These are phyloP conservation scores for Fusarium devonianum DNA, from an alignment of 2,329 filamentous ascomycete species.

Conservation along the genomic window DNA sequence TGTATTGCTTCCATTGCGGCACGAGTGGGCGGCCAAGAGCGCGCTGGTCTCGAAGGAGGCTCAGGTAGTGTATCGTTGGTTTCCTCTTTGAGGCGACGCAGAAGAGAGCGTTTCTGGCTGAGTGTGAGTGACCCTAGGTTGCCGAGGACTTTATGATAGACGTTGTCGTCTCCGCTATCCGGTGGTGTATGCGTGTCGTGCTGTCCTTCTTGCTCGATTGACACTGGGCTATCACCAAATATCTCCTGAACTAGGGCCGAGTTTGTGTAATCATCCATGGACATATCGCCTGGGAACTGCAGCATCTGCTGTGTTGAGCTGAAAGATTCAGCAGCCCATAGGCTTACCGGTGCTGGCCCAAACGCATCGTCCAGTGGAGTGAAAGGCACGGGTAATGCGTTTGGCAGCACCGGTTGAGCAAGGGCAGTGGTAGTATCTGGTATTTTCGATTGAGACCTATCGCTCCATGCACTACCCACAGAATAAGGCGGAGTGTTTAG, in stretches of 20 bases:
- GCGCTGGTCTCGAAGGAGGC: not conserved
- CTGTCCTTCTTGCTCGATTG: not conserved
- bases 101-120: constrained; percentile 32
- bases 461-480: not conserved
- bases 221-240: constrained; percentile 7
- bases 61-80: constrained; percentile 3
- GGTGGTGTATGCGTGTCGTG: not conserved
- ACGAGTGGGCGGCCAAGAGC: constrained; percentile 13
- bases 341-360: not conserved
- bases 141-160: constrained; percentile 24
- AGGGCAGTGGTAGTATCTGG: not conserved
- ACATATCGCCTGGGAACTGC: not conserved
- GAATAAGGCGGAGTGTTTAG: not conserved
- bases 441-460: not conserved
- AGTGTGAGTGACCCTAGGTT: constrained; percentile 26
- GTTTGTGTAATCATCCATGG: not conserved
- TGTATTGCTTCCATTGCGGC: constrained; percentile 32
- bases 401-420: not conserved
- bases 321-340: not conserved
- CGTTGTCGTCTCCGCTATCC: not conserved
- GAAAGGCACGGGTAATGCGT: constrained; percentile 1
- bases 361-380: not conserved
- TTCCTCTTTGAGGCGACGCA: constrained; percentile 34
- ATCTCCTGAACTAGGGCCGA: constrained; percentile 13
- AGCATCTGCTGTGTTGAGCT: not conserved